phyloP scores from a whole-genome alignment of 2,329 filamentous ascomycete genomes.

The Tympanopsis confertula region DNA sequence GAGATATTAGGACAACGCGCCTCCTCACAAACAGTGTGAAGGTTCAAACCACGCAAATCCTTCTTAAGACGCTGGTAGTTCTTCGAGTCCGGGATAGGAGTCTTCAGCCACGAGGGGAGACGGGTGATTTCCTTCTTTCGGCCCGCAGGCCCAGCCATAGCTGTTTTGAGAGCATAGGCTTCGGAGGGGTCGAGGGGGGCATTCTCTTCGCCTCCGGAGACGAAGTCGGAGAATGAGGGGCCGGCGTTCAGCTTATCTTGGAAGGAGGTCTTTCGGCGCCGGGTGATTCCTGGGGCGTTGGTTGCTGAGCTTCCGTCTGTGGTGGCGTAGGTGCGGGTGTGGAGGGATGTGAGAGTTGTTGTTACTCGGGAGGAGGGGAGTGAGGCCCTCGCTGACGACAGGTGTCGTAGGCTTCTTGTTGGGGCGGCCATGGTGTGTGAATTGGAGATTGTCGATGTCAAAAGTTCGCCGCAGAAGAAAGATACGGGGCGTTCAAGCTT shows the following conservation, averaged over 20 bases:
- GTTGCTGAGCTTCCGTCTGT: background rate
- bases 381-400: too few species aligned
- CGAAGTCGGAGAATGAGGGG: slow-evolving; percentile 46
- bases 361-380: too few species aligned
- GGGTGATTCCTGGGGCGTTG: background rate
- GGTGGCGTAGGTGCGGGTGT: background rate
- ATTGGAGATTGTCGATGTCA: too few species aligned
- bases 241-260: slow-evolving; percentile 17
- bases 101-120: slow-evolving; percentile 90
- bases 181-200: slow-evolving; percentile 35
- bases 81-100: slow-evolving; percentile 69
- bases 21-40: slow-evolving; percentile 97
- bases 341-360: background rate
- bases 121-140: slow-evolving; percentile 57
- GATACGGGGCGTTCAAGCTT: too few species aligned
- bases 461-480: too few species aligned
- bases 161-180: slow-evolving; percentile 48
- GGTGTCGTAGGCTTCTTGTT: too few species aligned
- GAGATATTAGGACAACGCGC: slow-evolving; percentile 94
- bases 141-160: slow-evolving; percentile 50
- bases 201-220: slow-evolving; percentile 26
- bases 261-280: background rate
- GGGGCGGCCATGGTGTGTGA: too few species aligned
- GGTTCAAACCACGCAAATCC: slow-evolving; percentile 74
- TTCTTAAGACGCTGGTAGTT: slow-evolving; percentile 94